Evolutionary conservation across 1,284 basidiomycete genomes (phyloP).

Genomic region (Ceratobasidium theobromae): DNA sequence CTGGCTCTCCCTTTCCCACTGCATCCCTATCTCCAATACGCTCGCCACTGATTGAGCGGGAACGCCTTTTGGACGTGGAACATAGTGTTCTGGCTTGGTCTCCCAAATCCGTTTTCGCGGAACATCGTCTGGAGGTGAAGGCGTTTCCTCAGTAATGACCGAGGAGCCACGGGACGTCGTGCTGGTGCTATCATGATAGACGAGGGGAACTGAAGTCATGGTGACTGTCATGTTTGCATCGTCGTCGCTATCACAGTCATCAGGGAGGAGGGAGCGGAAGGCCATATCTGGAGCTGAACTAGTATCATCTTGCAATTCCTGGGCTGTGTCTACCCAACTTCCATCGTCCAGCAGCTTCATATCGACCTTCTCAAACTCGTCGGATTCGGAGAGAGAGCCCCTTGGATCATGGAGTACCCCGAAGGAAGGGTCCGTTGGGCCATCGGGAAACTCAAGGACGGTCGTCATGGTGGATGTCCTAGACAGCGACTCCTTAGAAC

Average conservation of each 20-base stretch:
- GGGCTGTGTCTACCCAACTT: slow-evolving; percentile 9
- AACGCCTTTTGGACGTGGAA: slow-evolving; percentile 9
- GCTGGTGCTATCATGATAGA: neutral
- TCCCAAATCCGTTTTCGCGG: slow-evolving; percentile 26
- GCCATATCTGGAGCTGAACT: neutral
- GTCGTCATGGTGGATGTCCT: slow-evolving; percentile 9
- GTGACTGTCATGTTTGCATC: slow-evolving; percentile 1
- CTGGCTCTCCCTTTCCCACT: slow-evolving; percentile 22
- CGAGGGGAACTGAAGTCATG: neutral
- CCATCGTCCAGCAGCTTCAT: neutral
- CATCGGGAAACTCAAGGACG: slow-evolving; percentile 19
- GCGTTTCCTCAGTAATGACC: neutral
- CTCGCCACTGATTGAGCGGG: slow-evolving; percentile 20
- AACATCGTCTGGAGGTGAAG: neutral
- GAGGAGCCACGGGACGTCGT: neutral
- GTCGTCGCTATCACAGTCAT: slow-evolving; percentile 17
- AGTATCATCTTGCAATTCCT: neutral
- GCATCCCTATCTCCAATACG: slow-evolving; percentile 30
- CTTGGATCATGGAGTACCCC: neutral
- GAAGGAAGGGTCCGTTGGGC: slow-evolving; percentile 10
- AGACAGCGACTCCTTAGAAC: neutral
- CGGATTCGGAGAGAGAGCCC: neutral
- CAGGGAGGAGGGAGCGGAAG: neutral
- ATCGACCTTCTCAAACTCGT: neutral
- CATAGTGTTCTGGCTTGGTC: slow-evolving; percentile 14